Conservation (phyloP, 2,329 filamentous ascomycete genomes). For the Xylariales sp. region DNA sequence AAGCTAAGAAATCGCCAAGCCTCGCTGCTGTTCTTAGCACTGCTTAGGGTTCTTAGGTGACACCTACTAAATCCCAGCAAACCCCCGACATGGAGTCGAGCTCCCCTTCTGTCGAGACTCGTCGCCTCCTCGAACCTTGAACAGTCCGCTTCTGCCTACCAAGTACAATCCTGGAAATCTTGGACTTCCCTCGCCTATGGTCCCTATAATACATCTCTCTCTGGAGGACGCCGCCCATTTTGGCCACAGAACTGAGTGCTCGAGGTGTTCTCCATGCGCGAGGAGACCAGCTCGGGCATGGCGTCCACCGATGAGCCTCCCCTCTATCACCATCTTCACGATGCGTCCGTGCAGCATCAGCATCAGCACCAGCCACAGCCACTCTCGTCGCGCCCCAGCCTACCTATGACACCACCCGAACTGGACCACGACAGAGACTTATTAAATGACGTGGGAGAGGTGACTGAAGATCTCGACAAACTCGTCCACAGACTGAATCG, state of each 20-base stretch:
- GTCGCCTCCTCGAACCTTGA: constrained; percentile 12
- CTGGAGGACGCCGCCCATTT: constrained; percentile 28
- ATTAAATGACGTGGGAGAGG: constrained; percentile 2
- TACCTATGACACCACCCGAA: constrained; percentile 26
- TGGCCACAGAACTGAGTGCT: constrained; percentile 39
- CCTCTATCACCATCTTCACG: constrained; percentile 27
- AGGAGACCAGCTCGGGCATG: constrained; percentile 43
- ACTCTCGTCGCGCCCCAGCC: constrained; percentile 7
- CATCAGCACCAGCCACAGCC: not conserved
- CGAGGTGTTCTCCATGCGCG: constrained; percentile 42
- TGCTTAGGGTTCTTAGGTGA: constrained; percentile 22
- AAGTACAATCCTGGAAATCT: constrained; percentile 15
- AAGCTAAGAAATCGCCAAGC: constrained; percentile 29
- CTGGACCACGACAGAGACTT: constrained; percentile 19
- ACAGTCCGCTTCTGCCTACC: not conserved
- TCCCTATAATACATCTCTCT: constrained; percentile 1
- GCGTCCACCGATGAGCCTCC: constrained; percentile 40
- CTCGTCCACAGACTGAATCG: constrained; percentile 32
- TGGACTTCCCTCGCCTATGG: constrained; percentile 26
- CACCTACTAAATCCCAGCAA: constrained; percentile 36
- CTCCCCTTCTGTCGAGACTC: constrained; percentile 22
- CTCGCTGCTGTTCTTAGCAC: constrained; percentile 3
- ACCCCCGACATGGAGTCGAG: constrained; percentile 22
- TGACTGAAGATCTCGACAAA: constrained; percentile 28
- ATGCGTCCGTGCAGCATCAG: constrained; percentile 12